Base-by-base conservation (phyloP, 139 green algal species). In the Zygnema cylindricum region DNA sequence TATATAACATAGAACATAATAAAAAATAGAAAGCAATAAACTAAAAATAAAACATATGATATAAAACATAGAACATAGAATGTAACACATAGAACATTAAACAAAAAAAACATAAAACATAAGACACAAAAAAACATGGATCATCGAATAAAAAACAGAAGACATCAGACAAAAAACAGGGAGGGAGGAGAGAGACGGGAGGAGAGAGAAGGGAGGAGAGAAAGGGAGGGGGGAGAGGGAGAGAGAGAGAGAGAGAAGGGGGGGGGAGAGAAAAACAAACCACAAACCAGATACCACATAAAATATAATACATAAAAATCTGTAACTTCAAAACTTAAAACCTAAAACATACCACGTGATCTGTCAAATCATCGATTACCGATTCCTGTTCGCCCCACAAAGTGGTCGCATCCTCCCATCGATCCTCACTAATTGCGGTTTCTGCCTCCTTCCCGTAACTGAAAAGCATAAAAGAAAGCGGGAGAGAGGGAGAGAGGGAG, bases 231-330 rank as follows among this genome's bases (percentile, higher is more conserved):
- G 30, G 57, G 25, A 30, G 57, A 73, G 57, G 57, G 30, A 73
- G 57, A 73, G 57, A 30, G 57, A 73, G 30, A 73, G 30, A 73
- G 30, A 25, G 57, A 73, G 57, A 30, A 73, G 57, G 30, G 57
- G 57, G 30, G 30, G 57, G 30, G 30, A 73, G 57, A 30, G 57
- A 73, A 25, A 73, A 30, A 30, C 25, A 73, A 73, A 73, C 25
- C 30, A 73, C 25, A 73, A 73, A 35, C 57, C 25, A 30, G 57
- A 73, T 35, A 35, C 57, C 30, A 30, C 30, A 73, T 35, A 30
- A 73, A 73, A 25, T 73, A 30, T 73, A 73, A 73, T 35, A 73
- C 30, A 73, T 73, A 3, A 79, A 79, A 41, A 79, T 41, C 36
- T 16, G 36, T 11, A 79, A 23, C 36, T 79, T 3, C 21, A 41